Evolutionary conservation across 345 rosid genomes (phyloP).

Genomic region (Raphanus sativus): DNA sequence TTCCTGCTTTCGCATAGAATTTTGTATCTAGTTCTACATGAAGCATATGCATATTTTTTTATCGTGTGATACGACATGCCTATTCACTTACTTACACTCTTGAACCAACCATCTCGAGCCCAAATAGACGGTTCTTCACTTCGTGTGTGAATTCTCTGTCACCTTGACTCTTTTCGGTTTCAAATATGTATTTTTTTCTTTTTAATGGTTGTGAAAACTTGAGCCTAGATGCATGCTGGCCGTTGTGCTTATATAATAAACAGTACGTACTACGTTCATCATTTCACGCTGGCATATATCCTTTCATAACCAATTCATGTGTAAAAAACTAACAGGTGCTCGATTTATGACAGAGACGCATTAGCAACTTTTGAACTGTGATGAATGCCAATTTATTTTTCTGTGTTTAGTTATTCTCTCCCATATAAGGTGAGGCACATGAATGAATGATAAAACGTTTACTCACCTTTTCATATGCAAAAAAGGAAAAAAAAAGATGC

Average conservation of each 20-base stretch:
- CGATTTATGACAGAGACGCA: neutral
- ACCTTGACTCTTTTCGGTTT: neutral
- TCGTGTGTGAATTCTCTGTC: neutral
- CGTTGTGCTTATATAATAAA: neutral
- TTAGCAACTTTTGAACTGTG: neutral
- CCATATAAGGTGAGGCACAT: too few relatives aligned
- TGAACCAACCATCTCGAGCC: neutral
- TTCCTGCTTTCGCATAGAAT: too few relatives aligned
- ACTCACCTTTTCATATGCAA: too few relatives aligned
- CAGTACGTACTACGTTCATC: neutral
- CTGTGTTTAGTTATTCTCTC: neutral
- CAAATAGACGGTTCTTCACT: neutral
- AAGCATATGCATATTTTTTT: too few relatives aligned
- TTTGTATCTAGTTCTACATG: too few relatives aligned
- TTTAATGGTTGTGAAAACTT: too few relatives aligned
- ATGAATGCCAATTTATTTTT: neutral
- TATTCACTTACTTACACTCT: neutral
- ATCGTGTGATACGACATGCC: neutral
- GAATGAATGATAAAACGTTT: too few relatives aligned
- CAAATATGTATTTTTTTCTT: neutral
- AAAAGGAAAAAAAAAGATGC: too few relatives aligned
- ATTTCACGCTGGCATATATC: neutral
- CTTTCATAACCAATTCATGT: neutral
- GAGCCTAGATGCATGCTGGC: neutral
- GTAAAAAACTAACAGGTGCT: neutral